Percentiles rank a stretch among this genome's conserved stretches.
phyloP scores from a whole-genome alignment of 108 stramenopile genomes.

The Discostella stelligeroides region DNA sequence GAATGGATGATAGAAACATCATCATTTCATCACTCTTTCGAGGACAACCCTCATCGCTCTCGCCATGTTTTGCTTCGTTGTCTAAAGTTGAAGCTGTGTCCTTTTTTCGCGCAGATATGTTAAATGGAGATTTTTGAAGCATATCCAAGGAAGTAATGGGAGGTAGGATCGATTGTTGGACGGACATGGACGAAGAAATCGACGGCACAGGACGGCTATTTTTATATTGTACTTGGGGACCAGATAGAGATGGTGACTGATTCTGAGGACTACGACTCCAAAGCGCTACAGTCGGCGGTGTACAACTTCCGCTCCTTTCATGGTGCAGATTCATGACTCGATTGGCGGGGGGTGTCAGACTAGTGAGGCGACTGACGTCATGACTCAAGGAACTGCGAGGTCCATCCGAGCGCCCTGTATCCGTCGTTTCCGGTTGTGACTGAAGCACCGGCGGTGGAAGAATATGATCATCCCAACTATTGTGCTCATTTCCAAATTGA shows the following conservation, averaged over 20 bases:
- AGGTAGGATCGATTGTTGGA: constrained; percentile 27
- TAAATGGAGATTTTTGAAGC: constrained; percentile 44
- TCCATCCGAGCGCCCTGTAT: not conserved
- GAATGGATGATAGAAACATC: constrained; percentile 34
- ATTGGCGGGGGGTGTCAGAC: constrained; percentile 30
- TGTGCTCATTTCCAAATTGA: constrained; percentile 6
- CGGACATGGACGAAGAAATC: constrained; percentile 31
- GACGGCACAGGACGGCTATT: not conserved
- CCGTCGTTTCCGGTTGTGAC: not conserved
- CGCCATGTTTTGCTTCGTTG: not conserved
- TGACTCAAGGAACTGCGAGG: constrained; percentile 15
- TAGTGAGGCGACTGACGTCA: constrained; percentile 36
- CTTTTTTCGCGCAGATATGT: not conserved
- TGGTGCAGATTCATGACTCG: not conserved
- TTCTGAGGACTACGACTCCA: not conserved
- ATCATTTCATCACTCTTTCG: constrained; percentile 26
- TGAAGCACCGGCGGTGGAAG: constrained; percentile 3
- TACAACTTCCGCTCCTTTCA: constrained; percentile 1
- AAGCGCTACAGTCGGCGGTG: not conserved
- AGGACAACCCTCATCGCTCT: constrained; percentile 5
- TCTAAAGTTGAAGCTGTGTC: not conserved
- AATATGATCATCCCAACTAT: not conserved
- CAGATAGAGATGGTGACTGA: not conserved
- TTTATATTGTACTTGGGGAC: not conserved
- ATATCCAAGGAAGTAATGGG: constrained; percentile 48